Conservation (phyloP, 805 yeast species). For the Dipodascus albidus region DNA sequence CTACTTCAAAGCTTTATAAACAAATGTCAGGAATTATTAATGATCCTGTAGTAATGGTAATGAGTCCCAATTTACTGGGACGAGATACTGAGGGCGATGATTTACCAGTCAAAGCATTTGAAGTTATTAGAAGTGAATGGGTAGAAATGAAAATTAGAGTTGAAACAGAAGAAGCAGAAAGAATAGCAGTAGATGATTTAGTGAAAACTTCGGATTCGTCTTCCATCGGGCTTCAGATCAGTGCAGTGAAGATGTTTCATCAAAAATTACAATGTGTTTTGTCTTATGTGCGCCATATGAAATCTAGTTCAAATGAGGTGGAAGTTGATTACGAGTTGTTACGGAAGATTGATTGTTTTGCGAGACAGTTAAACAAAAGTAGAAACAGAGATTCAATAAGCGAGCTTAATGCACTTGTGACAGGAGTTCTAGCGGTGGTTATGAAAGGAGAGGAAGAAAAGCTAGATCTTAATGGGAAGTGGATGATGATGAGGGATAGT, state of each 20-base stretch:
- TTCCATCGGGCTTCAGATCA: conserved; percentile 8
- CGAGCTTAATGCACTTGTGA: conserved; percentile 17
- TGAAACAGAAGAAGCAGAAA: conserved; percentile 21
- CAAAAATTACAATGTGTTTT: conserved; percentile 13
- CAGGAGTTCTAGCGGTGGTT: conserved; percentile 17
- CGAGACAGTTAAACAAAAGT: conserved; percentile 8
- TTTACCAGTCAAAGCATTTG: conserved; percentile 18
- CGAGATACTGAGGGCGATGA: conserved; percentile 4
- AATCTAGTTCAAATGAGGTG: conserved; percentile 3
- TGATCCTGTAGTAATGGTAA: conserved; percentile 13
- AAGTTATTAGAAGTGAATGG: conserved; percentile 11
- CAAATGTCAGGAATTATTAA: conserved; percentile 13
- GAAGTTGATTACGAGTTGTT: conserved; percentile 13
- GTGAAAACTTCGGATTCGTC: conserved; percentile 8
- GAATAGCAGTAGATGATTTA: conserved; percentile 22
- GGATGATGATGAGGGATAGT: not conserved
- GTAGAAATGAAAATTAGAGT: conserved; percentile 17
- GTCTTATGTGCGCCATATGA: conserved; percentile 14
- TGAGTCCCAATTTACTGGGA: conserved; percentile 10
- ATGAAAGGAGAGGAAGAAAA: conserved; percentile 12
- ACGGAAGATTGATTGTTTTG: conserved; percentile 15
- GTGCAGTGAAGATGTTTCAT: conserved; percentile 17
- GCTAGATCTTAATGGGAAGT: not conserved
- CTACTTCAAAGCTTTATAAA: conserved; percentile 9
- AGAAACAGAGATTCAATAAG: conserved; percentile 8